These are phyloP conservation scores for Fagus crenata DNA, from an alignment of 306 rosid species.

Conservation along the genomic window DNA sequence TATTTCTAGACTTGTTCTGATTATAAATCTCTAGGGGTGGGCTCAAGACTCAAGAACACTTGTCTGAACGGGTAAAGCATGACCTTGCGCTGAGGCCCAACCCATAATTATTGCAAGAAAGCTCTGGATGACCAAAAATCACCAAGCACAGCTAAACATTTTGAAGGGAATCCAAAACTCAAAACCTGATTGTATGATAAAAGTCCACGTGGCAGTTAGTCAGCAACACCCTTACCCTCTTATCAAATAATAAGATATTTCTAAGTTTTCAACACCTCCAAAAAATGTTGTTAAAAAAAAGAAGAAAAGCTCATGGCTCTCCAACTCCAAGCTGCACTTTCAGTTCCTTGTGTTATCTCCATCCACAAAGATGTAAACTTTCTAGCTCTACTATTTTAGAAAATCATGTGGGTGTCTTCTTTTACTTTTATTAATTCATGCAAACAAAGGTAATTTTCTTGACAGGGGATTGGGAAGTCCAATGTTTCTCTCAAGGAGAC, in stretches of 20 bases:
- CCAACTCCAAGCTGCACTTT: conserved; percentile 24
- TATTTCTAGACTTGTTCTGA: too few species aligned
- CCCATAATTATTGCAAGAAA: not conserved
- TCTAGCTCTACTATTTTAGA: not conserved
- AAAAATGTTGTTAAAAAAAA: too few species aligned
- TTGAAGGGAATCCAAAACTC: conserved; percentile 25
- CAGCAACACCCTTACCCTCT: conserved; percentile 1
- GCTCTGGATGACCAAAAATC: not conserved
- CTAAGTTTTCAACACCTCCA: too few species aligned
- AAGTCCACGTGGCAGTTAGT: conserved; percentile 24
- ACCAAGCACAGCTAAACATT: not conserved
- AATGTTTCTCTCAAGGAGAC: conserved; percentile 22
- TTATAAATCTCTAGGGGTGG: too few species aligned
- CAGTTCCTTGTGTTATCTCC: conserved; percentile 19
- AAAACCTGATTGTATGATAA: conserved; percentile 18
- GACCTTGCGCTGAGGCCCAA: not conserved
- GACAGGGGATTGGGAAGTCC: conserved; percentile 18
- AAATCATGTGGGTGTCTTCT: not conserved
- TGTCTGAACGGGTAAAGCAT: too few species aligned
- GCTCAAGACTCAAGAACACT: too few species aligned
- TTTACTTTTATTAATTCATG: too few species aligned
- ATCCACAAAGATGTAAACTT: conserved; percentile 26
- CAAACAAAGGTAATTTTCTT: not conserved
- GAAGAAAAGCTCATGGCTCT: conserved; percentile 25
- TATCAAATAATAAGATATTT: not conserved